Evolutionary conservation across 352 stramenopile genomes (phyloP).

Genomic region (Phytophthora capsici): DNA sequence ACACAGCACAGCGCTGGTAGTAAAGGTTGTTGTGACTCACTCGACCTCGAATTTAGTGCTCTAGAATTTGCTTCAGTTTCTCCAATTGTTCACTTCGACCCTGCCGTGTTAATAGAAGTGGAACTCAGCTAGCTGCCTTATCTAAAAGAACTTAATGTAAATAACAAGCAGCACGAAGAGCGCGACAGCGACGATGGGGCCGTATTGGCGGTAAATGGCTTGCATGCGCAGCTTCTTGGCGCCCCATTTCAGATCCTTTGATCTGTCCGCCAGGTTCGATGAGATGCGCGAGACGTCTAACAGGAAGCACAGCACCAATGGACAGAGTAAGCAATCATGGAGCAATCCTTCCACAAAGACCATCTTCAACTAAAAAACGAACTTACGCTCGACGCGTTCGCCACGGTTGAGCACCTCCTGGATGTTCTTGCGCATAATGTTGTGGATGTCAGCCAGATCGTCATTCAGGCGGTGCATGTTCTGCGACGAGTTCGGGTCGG

Average conservation of each 20-base stretch:
- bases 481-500: conserved; percentile 94
- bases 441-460: conserved; percentile 98
- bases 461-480: conserved; percentile 97
- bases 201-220: conserved; percentile 90
- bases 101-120: conserved; percentile 6
- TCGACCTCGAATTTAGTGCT: conserved; percentile 26
- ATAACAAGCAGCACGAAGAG: conserved; percentile 89
- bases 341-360: background rate
- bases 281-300: conserved; percentile 89
- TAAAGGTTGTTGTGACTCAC: background rate
- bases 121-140: conserved; percentile 17
- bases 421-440: conserved; percentile 99
- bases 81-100: conserved; percentile 12
- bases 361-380: background rate
- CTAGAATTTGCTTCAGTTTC: conserved; percentile 9
- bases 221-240: conserved; percentile 94
- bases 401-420: conserved; percentile 94
- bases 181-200: conserved; percentile 77
- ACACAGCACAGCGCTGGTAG: background rate
- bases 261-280: conserved; percentile 92
- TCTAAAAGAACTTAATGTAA: conserved; percentile 93
- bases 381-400: conserved; percentile 87
- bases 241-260: conserved; percentile 98
- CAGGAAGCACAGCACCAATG: conserved; percentile 2
- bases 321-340: conserved; percentile 14